Evolutionary conservation across 805 yeast species (phyloP).

Genomic region (Saturnispora hagleri): DNA sequence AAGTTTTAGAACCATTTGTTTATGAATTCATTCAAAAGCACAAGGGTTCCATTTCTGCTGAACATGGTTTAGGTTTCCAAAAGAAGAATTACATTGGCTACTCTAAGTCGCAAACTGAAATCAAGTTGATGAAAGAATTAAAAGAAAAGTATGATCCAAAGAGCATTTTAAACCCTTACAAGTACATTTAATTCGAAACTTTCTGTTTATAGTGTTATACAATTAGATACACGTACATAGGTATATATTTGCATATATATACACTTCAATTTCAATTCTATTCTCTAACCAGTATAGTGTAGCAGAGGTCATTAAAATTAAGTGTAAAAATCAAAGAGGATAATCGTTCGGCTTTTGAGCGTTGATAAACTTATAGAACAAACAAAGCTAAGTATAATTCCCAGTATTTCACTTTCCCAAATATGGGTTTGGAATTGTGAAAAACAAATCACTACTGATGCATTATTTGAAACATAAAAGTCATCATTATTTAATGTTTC

Average conservation of each 20-base stretch:
- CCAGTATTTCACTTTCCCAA: no score
- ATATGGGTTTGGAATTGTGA: no score
- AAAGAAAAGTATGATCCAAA: constrained; percentile 86
- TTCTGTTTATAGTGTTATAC: neutral
- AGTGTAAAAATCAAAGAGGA: no score
- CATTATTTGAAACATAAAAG: no score
- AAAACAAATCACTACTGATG: no score
- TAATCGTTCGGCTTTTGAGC: no score
- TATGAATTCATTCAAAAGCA: constrained; percentile 75
- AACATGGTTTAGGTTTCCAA: constrained; percentile 96
- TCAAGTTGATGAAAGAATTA: constrained; percentile 65
- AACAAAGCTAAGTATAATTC: no score
- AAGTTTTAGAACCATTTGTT: constrained; percentile 83
- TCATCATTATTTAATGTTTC: no score
- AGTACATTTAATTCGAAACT: constrained; percentile 46
- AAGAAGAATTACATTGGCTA: constrained; percentile 85
- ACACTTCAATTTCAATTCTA: neutral
- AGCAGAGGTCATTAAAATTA: no score
- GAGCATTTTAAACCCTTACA: constrained; percentile 89
- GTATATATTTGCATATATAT: no score
- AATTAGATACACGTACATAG: neutral
- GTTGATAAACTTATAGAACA: no score
- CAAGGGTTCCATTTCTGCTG: constrained; percentile 90
- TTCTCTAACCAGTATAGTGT: neutral
- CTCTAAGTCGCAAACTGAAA: constrained; percentile 65